Evolutionary conservation across 805 yeast species (phyloP).

Genomic region (Aciculoconidium aculeatum): DNA sequence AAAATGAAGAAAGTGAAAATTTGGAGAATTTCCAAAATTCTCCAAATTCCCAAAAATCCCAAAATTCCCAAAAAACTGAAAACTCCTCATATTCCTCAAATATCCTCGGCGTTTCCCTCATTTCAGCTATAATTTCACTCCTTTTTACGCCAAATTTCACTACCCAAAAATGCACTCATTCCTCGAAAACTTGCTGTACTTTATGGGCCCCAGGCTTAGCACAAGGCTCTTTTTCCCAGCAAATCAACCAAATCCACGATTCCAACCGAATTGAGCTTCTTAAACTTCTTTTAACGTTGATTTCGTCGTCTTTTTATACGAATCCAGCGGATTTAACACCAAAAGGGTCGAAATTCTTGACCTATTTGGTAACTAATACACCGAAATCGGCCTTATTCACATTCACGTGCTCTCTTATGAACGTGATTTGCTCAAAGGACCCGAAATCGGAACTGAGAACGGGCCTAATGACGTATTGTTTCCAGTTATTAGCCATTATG

Average conservation of each 20-base stretch:
- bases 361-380: conserved; percentile 45
- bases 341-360: conserved; percentile 56
- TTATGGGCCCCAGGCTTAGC: conserved; percentile 87
- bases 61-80: neutral
- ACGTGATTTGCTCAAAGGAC: conserved; percentile 41
- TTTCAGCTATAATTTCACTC: conserved; percentile 9
- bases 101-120: conserved; percentile 1
- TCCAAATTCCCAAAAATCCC: neutral
- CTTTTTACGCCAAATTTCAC: no score
- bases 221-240: conserved; percentile 22
- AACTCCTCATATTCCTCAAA: neutral
- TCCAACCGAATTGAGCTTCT: conserved; percentile 64
- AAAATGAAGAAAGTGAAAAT: conserved; percentile 24
- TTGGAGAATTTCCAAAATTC: conserved; percentile 13
- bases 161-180: no score
- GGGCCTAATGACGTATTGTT: conserved; percentile 45
- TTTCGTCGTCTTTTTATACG: conserved; percentile 56
- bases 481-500: conserved; percentile 59
- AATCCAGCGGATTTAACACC: conserved; percentile 36
- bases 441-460: conserved; percentile 38
- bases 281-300: conserved; percentile 52
- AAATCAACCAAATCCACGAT: conserved; percentile 38
- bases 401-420: conserved; percentile 64
- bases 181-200: conserved; percentile 29
- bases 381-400: conserved; percentile 46